A percentile compares a stretch with the other conserved stretches of the same genome.
phyloP scores from a whole-genome alignment of 2,329 filamentous ascomycete species.

The Trichophyton simii region DNA sequence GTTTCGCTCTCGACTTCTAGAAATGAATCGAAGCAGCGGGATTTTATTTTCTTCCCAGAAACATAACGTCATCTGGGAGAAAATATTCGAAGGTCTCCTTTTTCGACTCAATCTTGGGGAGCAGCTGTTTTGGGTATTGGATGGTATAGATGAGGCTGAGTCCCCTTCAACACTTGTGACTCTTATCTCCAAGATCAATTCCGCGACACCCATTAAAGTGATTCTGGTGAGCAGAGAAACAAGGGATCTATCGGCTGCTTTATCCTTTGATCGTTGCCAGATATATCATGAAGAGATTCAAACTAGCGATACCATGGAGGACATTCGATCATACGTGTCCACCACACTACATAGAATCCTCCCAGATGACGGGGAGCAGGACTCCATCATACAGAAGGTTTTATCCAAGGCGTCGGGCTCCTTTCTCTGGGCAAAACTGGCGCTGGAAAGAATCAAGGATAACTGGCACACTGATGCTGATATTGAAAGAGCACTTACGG shows the following conservation, averaged over 20 bases:
- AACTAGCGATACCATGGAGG: neutral
- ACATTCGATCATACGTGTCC: constrained; percentile 5
- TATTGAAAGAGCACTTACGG: constrained; percentile 13
- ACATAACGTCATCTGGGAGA: constrained; percentile 13
- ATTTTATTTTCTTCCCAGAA: neutral
- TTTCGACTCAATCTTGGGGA: constrained; percentile 8
- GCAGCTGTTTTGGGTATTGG: constrained; percentile 14
- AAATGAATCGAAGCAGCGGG: neutral
- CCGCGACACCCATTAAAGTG: constrained; percentile 7
- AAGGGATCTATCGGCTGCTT: constrained; percentile 3
- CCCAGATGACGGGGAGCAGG: too few species aligned
- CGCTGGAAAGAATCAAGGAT: constrained; percentile 11
- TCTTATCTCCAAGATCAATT: constrained; percentile 6
- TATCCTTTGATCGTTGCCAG: neutral
- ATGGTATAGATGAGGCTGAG: constrained; percentile 15
- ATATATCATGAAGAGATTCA: constrained; percentile 9
- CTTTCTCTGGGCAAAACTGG: constrained; percentile 27
- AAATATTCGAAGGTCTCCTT: constrained; percentile 9
- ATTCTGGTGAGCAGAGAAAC: constrained; percentile 11
- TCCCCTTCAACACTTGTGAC: neutral
- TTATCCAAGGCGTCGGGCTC: constrained; percentile 26
- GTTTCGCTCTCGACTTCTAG: constrained; percentile 5
- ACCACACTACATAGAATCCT: too few species aligned
- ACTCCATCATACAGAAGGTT: constrained; percentile 19
- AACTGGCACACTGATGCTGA: constrained; percentile 14